These are phyloP conservation scores for Sugiyamaella americana DNA, from an alignment of 805 yeast genomes.

Conservation along the genomic window DNA sequence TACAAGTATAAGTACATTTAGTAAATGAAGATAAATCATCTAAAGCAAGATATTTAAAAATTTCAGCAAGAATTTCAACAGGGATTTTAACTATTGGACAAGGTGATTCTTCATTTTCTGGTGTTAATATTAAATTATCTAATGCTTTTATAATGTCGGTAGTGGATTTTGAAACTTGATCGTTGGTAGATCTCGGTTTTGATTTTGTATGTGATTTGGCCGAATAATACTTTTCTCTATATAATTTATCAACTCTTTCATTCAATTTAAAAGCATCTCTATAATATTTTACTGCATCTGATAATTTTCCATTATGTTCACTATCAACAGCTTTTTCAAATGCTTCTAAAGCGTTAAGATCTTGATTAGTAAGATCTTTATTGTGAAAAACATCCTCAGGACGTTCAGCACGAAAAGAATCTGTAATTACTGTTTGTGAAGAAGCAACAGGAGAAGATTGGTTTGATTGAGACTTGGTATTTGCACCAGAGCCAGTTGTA, in stretches of 20 bases:
- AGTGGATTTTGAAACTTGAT: not conserved
- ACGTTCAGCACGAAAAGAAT: conserved; percentile 15
- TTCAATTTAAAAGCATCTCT: conserved; percentile 60
- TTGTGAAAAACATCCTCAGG: conserved; percentile 16
- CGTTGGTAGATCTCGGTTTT: not conserved
- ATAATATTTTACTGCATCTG: conserved; percentile 75
- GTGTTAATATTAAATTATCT: not conserved
- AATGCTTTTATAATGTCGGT: not conserved
- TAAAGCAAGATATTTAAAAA: conserved; percentile 26
- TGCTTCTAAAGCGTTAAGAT: conserved; percentile 47
- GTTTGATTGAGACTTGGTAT: not conserved
- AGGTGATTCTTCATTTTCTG: conserved; percentile 10
- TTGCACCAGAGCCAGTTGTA: not conserved
- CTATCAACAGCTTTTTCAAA: conserved; percentile 68
- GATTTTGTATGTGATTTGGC: not conserved
- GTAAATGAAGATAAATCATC: conserved; percentile 24
- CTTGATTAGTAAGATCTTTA: conserved; percentile 11
- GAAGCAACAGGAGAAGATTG: not conserved
- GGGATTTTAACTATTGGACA: conserved; percentile 23
- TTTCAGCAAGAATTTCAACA: conserved; percentile 23
- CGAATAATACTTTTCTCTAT: conserved; percentile 43
- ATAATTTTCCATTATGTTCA: conserved; percentile 67
- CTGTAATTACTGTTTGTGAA: not conserved
- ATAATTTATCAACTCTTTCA: conserved; percentile 58
- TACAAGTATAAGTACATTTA: conserved; percentile 23